Evolutionary conservation across 106 monocot genomes (phyloP).

Genomic region (Apostasia ramifera): DNA sequence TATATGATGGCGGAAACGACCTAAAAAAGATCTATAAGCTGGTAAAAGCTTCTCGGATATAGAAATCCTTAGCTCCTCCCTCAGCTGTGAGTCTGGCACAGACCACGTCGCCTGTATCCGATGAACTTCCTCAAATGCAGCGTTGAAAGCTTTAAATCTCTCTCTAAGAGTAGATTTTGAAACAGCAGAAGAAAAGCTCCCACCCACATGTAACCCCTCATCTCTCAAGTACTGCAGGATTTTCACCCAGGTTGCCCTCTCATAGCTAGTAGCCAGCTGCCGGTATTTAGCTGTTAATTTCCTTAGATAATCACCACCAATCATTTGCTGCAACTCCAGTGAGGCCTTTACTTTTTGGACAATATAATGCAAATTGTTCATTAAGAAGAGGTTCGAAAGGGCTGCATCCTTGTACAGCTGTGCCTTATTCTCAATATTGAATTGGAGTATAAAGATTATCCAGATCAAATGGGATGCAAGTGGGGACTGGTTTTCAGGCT

Average conservation of each 20-base stretch:
- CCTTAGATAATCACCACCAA: slow-evolving; percentile 65
- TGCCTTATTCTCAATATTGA: slow-evolving; percentile 67
- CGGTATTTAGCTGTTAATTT: slow-evolving; percentile 55
- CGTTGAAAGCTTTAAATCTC: slow-evolving; percentile 88
- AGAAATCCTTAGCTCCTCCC: slow-evolving; percentile 92
- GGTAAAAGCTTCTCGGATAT: slow-evolving; percentile 70
- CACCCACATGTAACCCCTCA: slow-evolving; percentile 77
- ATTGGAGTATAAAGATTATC: slow-evolving; percentile 65
- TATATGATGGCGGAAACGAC: slow-evolving; percentile 77
- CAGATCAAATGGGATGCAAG: slow-evolving; percentile 62
- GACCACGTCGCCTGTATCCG: slow-evolving; percentile 59
- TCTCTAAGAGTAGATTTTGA: slow-evolving; percentile 62
- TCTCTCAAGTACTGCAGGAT: slow-evolving; percentile 76
- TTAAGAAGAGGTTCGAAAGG: slow-evolving; percentile 63
- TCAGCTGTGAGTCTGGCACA: slow-evolving; percentile 75
- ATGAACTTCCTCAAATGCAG: slow-evolving; percentile 81
- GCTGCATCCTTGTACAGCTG: slow-evolving; percentile 58
- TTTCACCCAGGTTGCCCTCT: slow-evolving; percentile 71
- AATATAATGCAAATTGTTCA: slow-evolving; percentile 97
- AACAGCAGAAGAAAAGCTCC: slow-evolving; percentile 67
- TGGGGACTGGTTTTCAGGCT: slow-evolving; percentile 34
- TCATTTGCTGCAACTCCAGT: slow-evolving; percentile 53
- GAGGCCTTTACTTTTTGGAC: slow-evolving; percentile 72
- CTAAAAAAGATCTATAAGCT: slow-evolving; percentile 83
- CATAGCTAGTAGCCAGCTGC: slow-evolving; percentile 69